phyloP scores from a whole-genome alignment of 2,329 filamentous ascomycete genomes.

The Acrocalymma vagum region DNA sequence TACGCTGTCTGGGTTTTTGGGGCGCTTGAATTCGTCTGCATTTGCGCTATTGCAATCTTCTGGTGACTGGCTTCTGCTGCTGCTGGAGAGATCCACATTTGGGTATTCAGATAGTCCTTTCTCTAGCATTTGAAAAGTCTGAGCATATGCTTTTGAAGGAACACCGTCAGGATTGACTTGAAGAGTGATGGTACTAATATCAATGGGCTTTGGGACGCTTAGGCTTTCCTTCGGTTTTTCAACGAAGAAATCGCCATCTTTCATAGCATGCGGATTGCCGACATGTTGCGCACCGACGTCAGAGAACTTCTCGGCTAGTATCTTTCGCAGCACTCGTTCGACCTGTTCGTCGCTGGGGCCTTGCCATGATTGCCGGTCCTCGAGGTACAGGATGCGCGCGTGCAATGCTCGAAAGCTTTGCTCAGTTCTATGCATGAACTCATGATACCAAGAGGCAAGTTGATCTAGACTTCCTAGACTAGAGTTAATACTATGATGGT shows the following conservation, averaged over 20 bases:
- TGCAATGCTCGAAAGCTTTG: constrained; percentile 35
- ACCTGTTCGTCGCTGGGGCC: constrained; percentile 43
- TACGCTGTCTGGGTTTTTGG: no score
- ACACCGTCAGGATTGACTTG: constrained; percentile 36
- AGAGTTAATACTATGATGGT: no score
- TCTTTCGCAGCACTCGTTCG: constrained; percentile 45
- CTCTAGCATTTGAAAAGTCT: constrained; percentile 40
- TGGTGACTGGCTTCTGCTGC: no score
- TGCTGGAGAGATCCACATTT: constrained; percentile 15
- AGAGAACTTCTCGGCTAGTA: constrained; percentile 40
- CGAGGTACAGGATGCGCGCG: constrained; percentile 34
- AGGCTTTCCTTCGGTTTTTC: constrained; percentile 19
- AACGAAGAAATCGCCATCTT: constrained; percentile 27
- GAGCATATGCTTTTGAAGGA: constrained; percentile 36
- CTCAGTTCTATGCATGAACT: constrained; percentile 44
- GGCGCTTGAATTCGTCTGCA: no score
- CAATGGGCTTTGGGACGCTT: constrained; percentile 21
- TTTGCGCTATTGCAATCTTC: no score
- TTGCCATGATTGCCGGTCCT: constrained; percentile 29
- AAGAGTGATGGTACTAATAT: constrained; percentile 28
- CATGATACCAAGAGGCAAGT: constrained; percentile 24
- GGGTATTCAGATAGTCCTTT: constrained; percentile 28
- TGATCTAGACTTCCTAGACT: not conserved
- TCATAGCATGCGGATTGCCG: constrained; percentile 14
- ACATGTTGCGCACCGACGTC: constrained; percentile 16